phyloP scores from a whole-genome alignment of 441 rosid genomes.

The Breynia disticha region DNA sequence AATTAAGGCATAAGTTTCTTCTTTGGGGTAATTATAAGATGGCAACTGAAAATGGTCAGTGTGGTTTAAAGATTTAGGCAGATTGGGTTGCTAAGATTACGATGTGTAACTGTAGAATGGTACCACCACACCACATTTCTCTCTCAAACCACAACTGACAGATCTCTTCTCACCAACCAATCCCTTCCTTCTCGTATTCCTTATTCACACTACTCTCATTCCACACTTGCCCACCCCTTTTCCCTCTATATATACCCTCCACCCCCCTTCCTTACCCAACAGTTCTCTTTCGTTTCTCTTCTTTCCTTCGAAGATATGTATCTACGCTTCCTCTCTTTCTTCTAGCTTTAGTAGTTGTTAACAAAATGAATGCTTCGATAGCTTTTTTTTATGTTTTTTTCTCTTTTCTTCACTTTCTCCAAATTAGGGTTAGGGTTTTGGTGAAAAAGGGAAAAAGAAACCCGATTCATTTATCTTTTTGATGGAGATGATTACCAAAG shows the following conservation, averaged over 20 bases:
- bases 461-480: background rate
- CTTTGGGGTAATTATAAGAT: conserved; percentile 20
- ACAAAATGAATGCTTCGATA: too few species aligned
- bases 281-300: background rate
- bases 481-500: too few species aligned
- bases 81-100: conserved; percentile 53
- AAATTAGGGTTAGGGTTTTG: conserved; percentile 40
- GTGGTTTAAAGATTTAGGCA: conserved; percentile 36
- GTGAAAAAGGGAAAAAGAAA: background rate
- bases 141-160: conserved; percentile 16
- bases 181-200: conserved; percentile 25
- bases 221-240: conserved; percentile 5
- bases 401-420: conserved; percentile 5
- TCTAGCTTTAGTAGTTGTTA: background rate
- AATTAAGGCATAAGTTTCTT: conserved; percentile 6
- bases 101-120: conserved; percentile 61
- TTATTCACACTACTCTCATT: conserved; percentile 12
- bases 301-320: background rate
- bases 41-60: conserved; percentile 21
- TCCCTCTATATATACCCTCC: conserved; percentile 7
- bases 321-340: background rate
- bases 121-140: conserved; percentile 7
- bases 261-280: conserved; percentile 2
- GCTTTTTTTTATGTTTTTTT: background rate
- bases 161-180: conserved; percentile 30